Evolutionary conservation across 2,329 filamentous ascomycete genomes (phyloP).

Genomic region (Lecanosticta acicola): DNA sequence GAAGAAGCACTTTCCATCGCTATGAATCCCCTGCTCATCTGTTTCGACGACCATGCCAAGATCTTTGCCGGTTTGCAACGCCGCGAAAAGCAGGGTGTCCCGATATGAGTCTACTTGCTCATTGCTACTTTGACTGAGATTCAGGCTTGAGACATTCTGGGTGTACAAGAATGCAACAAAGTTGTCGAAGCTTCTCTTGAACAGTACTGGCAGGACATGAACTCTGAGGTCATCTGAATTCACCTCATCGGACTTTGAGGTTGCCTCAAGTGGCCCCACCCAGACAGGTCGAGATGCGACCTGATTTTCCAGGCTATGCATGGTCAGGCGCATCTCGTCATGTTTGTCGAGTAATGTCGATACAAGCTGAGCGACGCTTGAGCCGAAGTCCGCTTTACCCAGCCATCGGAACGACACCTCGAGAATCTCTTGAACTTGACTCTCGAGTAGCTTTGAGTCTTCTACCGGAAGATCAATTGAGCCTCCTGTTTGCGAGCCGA

Average conservation of each 20-base stretch:
- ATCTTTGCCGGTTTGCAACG: constrained; percentile 43
- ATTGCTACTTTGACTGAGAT: no score
- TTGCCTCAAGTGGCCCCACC: constrained; percentile 20
- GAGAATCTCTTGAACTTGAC: constrained; percentile 4
- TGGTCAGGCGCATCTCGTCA: background rate
- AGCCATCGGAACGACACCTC: constrained; percentile 25
- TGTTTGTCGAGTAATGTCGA: constrained; percentile 29
- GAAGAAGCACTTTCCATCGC: constrained; percentile 43
- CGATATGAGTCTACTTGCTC: constrained; percentile 1
- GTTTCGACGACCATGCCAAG: constrained; percentile 41
- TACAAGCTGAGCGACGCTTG: constrained; percentile 29
- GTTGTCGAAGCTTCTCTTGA: constrained; percentile 37
- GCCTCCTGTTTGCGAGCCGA: no score
- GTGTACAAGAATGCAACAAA: constrained; percentile 38
- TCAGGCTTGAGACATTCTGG: constrained; percentile 34
- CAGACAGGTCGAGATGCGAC: constrained; percentile 20
- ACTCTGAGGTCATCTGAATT: constrained; percentile 36
- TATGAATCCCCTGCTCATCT: constrained; percentile 14
- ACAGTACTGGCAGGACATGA: constrained; percentile 45
- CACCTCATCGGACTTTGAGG: constrained; percentile 5
- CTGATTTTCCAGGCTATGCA: no score
- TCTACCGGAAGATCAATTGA: no score
- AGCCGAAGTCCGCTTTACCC: constrained; percentile 34
- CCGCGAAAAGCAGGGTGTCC: constrained; percentile 30
- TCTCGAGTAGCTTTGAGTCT: no score